Evolutionary conservation across 2,329 filamentous ascomycete genomes (phyloP).

Genomic region (Phialophora chinensis): DNA sequence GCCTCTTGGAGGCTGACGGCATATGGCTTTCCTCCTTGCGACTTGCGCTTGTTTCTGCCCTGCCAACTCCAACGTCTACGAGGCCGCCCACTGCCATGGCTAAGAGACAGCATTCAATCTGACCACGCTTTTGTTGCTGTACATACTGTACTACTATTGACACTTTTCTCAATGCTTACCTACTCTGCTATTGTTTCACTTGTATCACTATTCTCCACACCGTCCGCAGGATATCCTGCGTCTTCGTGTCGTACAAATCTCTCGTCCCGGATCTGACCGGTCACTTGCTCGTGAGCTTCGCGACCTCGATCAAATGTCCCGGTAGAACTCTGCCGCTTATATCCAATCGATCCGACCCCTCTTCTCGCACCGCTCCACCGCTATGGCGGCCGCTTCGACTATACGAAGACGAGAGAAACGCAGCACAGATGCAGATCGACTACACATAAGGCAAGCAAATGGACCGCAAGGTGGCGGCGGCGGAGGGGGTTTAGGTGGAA

Average conservation of each 20-base stretch:
- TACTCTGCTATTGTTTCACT: background rate
- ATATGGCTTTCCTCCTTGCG: slow-evolving; percentile 1
- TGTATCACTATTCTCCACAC: background rate
- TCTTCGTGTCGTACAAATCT: slow-evolving; percentile 16
- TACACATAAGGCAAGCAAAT: slow-evolving; percentile 21
- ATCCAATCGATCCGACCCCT: slow-evolving; percentile 1
- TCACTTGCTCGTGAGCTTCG: slow-evolving; percentile 1
- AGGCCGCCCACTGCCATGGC: slow-evolving; percentile 19
- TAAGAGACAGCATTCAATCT: slow-evolving; percentile 1
- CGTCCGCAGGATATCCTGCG: slow-evolving; percentile 4
- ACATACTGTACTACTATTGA: background rate
- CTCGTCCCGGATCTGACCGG: background rate
- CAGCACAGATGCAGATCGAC: background rate
- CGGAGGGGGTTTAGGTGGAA: slow-evolving; percentile 21
- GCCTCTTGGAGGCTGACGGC: slow-evolving; percentile 18
- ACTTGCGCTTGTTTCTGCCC: slow-evolving; percentile 8
- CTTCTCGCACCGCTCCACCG: background rate
- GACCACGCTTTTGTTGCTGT: slow-evolving; percentile 10
- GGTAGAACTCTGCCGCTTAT: slow-evolving; percentile 8
- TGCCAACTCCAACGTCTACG: slow-evolving; percentile 16
- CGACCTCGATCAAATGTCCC: slow-evolving; percentile 23
- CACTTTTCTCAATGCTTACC: background rate
- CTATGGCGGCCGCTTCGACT: slow-evolving; percentile 23
- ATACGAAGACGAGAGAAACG: background rate
- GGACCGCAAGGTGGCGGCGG: background rate